Evolutionary conservation across 1,284 basidiomycete genomes (phyloP).

Genomic region (Golubevia pallescens): DNA sequence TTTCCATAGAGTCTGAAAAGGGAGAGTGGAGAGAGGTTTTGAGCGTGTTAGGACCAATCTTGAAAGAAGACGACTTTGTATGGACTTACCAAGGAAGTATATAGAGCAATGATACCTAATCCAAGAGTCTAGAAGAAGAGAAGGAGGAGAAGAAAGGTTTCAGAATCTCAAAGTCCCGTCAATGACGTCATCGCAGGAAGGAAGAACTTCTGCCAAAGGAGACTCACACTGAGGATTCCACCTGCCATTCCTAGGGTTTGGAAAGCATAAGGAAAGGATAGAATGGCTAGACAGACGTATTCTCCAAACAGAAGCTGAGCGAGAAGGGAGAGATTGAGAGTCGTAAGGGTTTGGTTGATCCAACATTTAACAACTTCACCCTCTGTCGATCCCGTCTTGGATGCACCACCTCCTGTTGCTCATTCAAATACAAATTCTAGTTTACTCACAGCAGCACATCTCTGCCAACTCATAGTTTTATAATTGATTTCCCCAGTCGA

Average conservation of each 20-base stretch:
- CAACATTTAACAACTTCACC: too few species aligned
- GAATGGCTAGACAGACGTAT: constrained; percentile 52
- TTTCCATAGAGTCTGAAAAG: constrained; percentile 69
- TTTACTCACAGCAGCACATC: constrained; percentile 17
- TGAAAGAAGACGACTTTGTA: too few species aligned
- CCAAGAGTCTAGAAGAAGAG: constrained; percentile 13
- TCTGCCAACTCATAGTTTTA: constrained; percentile 32
- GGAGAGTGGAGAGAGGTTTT: too few species aligned
- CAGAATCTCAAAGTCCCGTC: background rate
- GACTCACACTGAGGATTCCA: constrained; percentile 35
- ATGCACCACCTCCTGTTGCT: too few species aligned
- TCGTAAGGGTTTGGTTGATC: too few species aligned
- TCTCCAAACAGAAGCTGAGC: constrained; percentile 36
- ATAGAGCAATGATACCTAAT: constrained; percentile 39
- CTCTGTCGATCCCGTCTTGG: too few species aligned
- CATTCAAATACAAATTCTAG: too few species aligned
- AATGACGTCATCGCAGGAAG: too few species aligned
- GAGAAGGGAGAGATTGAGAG: background rate
- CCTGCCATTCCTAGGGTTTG: constrained; percentile 49
- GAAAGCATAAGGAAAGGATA: constrained; percentile 46
- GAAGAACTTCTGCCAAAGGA: too few species aligned
- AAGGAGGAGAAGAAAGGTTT: background rate
- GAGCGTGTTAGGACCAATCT: too few species aligned
- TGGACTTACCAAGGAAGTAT: constrained; percentile 40
- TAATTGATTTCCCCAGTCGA: too few species aligned